These are phyloP conservation scores for Kalaharituber pfeilii DNA, from an alignment of 2,329 filamentous ascomycete species.

Conservation along the genomic window DNA sequence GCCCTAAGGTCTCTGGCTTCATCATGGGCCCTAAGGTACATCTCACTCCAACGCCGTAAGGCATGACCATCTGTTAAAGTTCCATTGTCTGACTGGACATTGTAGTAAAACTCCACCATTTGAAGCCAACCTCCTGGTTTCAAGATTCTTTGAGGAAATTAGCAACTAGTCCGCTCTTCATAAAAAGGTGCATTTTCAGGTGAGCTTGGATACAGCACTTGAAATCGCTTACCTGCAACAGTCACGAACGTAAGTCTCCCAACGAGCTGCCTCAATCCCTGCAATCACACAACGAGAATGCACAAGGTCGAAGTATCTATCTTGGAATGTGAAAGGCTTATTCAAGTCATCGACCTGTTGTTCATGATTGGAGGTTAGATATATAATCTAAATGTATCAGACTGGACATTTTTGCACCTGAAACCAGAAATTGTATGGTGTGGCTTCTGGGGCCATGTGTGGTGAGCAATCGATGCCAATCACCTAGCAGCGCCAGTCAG, in stretches of 20 bases:
- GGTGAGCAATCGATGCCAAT: constrained; percentile 55
- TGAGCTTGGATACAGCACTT: not conserved
- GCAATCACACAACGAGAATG: constrained; percentile 46
- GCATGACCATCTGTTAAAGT: constrained; percentile 51
- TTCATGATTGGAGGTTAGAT: constrained; percentile 3
- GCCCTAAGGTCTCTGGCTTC: not conserved
- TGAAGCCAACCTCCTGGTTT: constrained; percentile 70
- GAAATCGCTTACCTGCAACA: constrained; percentile 34
- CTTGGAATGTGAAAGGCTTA: constrained; percentile 47
- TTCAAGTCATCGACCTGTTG: constrained; percentile 51
- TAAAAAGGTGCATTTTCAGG: not conserved
- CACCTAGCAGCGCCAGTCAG: constrained; percentile 34
- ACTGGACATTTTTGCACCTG: constrained; percentile 35
- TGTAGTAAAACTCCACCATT: constrained; percentile 73
- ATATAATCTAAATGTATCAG: not conserved
- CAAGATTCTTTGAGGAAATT: constrained; percentile 35
- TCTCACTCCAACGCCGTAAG: constrained; percentile 28
- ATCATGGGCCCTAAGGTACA: not conserved
- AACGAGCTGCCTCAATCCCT: constrained; percentile 55
- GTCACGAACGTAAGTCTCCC: constrained; percentile 59
- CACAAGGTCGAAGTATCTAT: constrained; percentile 62
- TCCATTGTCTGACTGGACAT: constrained; percentile 72
- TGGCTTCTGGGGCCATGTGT: constrained; percentile 47
- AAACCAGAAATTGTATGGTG: constrained; percentile 49
- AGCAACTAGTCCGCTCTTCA: not conserved